These are phyloP conservation scores for Ustilago vetiveriae DNA, from an alignment of 1,284 basidiomycete genomes.

Conservation along the genomic window DNA sequence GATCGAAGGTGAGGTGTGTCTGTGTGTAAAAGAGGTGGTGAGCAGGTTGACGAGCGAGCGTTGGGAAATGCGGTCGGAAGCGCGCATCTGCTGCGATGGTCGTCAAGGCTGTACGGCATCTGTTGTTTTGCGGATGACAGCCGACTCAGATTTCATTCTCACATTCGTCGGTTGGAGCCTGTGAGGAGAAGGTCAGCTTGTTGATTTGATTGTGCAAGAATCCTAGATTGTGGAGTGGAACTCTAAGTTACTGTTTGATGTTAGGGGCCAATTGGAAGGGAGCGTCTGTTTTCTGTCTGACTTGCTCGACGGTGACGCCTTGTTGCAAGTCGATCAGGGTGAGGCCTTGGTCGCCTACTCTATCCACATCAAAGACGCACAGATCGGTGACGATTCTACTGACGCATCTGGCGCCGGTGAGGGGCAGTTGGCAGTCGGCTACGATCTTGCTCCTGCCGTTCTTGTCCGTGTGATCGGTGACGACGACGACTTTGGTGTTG, in stretches of 20 bases:
- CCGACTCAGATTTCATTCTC: too few relatives aligned
- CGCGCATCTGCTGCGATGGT: too few relatives aligned
- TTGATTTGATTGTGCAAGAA: too few relatives aligned
- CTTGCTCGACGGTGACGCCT: slow-evolving; percentile 83
- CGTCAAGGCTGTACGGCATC: too few relatives aligned
- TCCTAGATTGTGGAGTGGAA: too few relatives aligned
- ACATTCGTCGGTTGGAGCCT: too few relatives aligned
- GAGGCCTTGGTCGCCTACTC: slow-evolving; percentile 74
- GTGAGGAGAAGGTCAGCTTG: too few relatives aligned
- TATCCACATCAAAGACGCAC: slow-evolving; percentile 85
- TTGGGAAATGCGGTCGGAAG: too few relatives aligned
- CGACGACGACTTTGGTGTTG: slow-evolving; percentile 72
- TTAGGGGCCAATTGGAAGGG: slow-evolving; percentile 72
- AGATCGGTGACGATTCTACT: slow-evolving; percentile 92
- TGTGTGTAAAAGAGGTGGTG: too few relatives aligned
- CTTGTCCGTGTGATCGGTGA: slow-evolving; percentile 90
- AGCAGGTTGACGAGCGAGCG: too few relatives aligned
- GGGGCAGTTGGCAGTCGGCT: slow-evolving; percentile 80
- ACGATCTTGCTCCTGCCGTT: slow-evolving; percentile 88
- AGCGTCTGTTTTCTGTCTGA: slow-evolving; percentile 83
- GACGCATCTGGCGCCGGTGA: slow-evolving; percentile 86
- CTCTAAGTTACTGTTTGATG: slow-evolving; percentile 16
- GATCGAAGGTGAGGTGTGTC: too few relatives aligned
- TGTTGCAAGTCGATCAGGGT: slow-evolving; percentile 83
- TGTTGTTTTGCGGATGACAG: too few relatives aligned